Evolutionary conservation across 441 rosid species (phyloP), one percentile per base, ranked within the genome.

Genomic region (Adansonia grandidieri): DNA sequence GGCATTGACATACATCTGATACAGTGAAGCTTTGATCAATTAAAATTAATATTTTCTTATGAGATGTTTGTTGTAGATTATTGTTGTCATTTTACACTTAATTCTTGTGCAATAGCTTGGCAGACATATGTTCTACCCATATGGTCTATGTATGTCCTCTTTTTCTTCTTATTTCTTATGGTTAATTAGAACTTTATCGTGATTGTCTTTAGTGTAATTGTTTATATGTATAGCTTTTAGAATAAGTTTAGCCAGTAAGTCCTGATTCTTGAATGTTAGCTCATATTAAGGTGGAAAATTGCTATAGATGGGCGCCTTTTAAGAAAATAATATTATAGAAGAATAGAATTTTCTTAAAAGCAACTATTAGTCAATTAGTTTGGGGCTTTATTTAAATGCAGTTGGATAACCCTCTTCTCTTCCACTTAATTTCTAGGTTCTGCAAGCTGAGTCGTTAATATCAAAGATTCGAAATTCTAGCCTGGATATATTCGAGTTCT

Each of bases 371-470:
- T n/a, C 32, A 75, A 32, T 50, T 50, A n/a, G 17, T 48, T 11
- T 24, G 11, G 22, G 28, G 10, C 24, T 73, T 73, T 73, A 62
- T 20, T 61, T 28, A 17, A 65, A 37, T 11, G 17, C 28, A 14
- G 6, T 50, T 66, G 64, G 37, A 70, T 82, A 80, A 64, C 45
- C 24, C 72, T 42, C 56, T 66, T 67, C 53, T 80, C 40, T 62
- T 85, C 42, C 62, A 50, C 74, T 82, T 78, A 10, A 11, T 61
- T 6, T 79, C 73, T 78, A 96, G 99, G 92, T 94, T 85, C 83
- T 90, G 81, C 95, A 88, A 84, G 85, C 78, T 74, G 98, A 94
- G 82, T 81, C 91, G 28, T 83, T 91, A 75, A 78, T 90, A 73
- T 87, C 87, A n/a, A 91, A 91, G 87, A 81, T 90, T 37, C 86